Evolutionary conservation across 2,329 filamentous ascomycete genomes (phyloP), one percentile per base, ranked within the genome.

Genomic region (Claviceps sp.): DNA sequence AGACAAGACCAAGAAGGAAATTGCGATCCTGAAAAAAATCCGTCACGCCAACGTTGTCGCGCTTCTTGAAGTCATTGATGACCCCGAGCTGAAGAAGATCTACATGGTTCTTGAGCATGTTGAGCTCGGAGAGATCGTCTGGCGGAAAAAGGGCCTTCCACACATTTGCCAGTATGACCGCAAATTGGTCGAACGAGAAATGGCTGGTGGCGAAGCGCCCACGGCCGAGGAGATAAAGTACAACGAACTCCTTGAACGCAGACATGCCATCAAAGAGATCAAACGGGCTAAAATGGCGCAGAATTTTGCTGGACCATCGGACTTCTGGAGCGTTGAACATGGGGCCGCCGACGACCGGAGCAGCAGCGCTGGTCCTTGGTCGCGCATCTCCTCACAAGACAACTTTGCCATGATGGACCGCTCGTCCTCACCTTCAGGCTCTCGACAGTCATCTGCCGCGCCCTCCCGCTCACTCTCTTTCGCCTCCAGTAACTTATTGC

Each of bases 91-190:
- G 53, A 93, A 94, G 71, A 98, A 98, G 71, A 95, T 98, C 55
- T 98, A 98, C 70, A 91, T 98, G 71, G 88, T 97, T 20, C 77
- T 98, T 44, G 93, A 98, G 67, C 91, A 91, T 67, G 90, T 96
- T 52, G 88, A 96, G 64, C 78, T 91, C 42, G 91, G 93, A 49
- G 93, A 98, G 69, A 88, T 98, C 52, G 79, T 88, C 47, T 98
- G 93, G 93, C 82, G 93, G 51, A 91, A 86, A 65, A 88, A 90
- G 68, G 91, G 88, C 5, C 75, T 89, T 6, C 85, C 84, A 52
- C 86, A 89, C 61, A 86, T 97, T 57, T 87, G 87, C 59, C 74
- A 82, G 36, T 83, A 89, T 60, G 93, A 98, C 65, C 86, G 88
- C 59, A 77, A 82, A 53, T 80, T 90, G 51, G 79, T 93, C 58